These are phyloP conservation scores for Tagetes patula DNA, from an alignment of 129 eudicot genomes.

Conservation along the genomic window DNA sequence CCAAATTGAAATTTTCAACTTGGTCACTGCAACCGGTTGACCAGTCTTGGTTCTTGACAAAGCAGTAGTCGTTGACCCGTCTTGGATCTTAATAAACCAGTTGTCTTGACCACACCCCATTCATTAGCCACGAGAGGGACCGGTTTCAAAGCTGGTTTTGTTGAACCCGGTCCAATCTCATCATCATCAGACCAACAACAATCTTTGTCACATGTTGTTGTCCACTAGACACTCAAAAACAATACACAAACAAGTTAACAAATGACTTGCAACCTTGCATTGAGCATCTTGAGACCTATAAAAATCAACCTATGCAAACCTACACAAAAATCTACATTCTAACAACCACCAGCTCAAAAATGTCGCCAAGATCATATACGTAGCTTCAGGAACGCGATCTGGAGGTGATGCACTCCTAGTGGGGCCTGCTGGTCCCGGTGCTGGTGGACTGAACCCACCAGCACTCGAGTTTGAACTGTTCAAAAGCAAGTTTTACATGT, in stretches of 20 bases:
- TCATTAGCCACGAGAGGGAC: neutral
- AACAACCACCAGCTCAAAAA: constrained; percentile 21
- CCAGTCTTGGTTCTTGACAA: neutral
- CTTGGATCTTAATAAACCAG: neutral
- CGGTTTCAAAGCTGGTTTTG: neutral
- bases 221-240: neutral
- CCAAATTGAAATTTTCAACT: neutral
- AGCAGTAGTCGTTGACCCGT: neutral
- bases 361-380: constrained; percentile 33
- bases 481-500: constrained; percentile 13
- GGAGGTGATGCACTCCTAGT: constrained; percentile 34
- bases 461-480: constrained; percentile 57
- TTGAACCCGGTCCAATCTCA: neutral
- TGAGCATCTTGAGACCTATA: constrained; percentile 9
- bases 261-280: constrained; percentile 20
- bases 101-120: neutral
- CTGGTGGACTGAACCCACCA: constrained; percentile 41
- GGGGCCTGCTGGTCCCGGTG: constrained; percentile 62
- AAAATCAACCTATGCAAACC: constrained; percentile 29
- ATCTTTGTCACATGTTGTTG: neutral
- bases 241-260: constrained; percentile 19
- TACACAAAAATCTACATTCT: constrained; percentile 23
- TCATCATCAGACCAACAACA: neutral
- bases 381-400: constrained; percentile 23
- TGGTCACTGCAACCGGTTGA: neutral